A percentile compares a stretch with the other conserved stretches of the same genome.
These are phyloP conservation scores for Phialemoniopsis sp. DNA, from an alignment of 2,329 filamentous ascomycete species.

Conservation along the genomic window DNA sequence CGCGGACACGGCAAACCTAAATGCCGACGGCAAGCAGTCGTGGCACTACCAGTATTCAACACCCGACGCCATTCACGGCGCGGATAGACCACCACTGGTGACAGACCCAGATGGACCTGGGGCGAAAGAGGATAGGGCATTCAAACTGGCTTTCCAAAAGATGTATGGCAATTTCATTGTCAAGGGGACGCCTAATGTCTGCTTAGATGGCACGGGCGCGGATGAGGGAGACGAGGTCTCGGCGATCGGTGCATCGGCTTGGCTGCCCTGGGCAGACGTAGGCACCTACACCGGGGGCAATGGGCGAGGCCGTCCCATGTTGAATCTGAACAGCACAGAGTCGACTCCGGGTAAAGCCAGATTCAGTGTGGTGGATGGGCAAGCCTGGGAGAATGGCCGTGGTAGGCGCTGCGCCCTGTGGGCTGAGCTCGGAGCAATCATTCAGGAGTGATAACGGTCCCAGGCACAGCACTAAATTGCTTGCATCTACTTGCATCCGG, in stretches of 20 bases:
- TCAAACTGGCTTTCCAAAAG: slow-evolving; percentile 13
- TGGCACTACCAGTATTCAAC: slow-evolving; percentile 41
- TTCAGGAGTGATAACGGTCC: slow-evolving; percentile 5
- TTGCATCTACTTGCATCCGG: no score
- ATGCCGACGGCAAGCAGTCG: slow-evolving; percentile 16
- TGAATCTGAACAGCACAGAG: slow-evolving; percentile 16
- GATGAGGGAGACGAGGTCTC: background rate
- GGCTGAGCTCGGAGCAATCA: slow-evolving; percentile 9
- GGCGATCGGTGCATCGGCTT: background rate
- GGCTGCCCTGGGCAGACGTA: slow-evolving; percentile 11
- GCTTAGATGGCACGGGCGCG: slow-evolving; percentile 4
- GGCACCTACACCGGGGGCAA: background rate
- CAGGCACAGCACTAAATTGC: no score
- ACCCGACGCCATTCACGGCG: slow-evolving; percentile 25
- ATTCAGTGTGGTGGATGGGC: slow-evolving; percentile 32
- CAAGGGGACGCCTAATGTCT: slow-evolving; percentile 27
- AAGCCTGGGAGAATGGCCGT: slow-evolving; percentile 36
- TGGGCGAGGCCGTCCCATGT: slow-evolving; percentile 10
- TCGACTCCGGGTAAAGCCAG: slow-evolving; percentile 14
- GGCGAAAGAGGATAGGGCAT: slow-evolving; percentile 15
- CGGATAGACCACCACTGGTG: slow-evolving; percentile 25
- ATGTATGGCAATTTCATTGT: slow-evolving; percentile 34
- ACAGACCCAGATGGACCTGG: slow-evolving; percentile 12
- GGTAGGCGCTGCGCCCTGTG: slow-evolving; percentile 36
- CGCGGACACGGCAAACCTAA: slow-evolving; percentile 12